Conservation (phyloP, 192 early-diverging fungal species). For the Podila epicladia region DNA sequence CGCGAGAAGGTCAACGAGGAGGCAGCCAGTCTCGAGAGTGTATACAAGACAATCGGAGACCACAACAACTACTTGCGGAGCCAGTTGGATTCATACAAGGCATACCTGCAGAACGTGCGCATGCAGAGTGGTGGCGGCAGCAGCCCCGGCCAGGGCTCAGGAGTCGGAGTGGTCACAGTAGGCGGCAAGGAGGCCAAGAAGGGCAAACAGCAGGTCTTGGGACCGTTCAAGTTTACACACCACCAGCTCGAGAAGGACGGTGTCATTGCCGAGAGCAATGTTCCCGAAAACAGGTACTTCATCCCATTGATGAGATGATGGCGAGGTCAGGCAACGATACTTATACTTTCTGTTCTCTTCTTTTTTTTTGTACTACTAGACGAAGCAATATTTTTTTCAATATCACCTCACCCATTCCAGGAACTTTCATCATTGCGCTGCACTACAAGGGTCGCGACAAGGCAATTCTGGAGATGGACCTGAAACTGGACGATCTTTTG, state of each 20-base stretch:
- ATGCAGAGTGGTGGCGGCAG: conserved; percentile 70
- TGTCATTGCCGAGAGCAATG: conserved; percentile 91
- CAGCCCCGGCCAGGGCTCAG: conserved; percentile 39
- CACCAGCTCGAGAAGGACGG: conserved; percentile 89
- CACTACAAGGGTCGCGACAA: conserved; percentile 93
- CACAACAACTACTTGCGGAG: conserved; percentile 92
- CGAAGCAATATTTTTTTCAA: conserved; percentile 90
- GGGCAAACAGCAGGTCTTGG: conserved; percentile 61
- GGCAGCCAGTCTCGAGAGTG: conserved; percentile 77
- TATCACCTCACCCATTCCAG: conserved; percentile 86
- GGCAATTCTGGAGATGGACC: conserved; percentile 95
- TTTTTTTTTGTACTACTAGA: conserved; percentile 37
- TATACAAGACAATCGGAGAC: conserved; percentile 93
- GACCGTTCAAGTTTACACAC: conserved; percentile 88
- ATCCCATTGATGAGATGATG: not conserved
- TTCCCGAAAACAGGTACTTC: conserved; percentile 85
- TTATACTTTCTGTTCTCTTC: not conserved
- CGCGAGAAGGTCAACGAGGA: conserved; percentile 89
- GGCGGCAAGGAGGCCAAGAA: conserved; percentile 60
- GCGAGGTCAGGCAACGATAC: no score
- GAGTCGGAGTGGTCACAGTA: conserved; percentile 74
- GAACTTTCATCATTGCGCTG: conserved; percentile 90
- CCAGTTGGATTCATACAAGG: conserved; percentile 95
- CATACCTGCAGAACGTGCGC: conserved; percentile 94
- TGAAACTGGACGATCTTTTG: conserved; percentile 85